Evolutionary conservation across 352 stramenopile genomes (phyloP), one percentile per base, ranked within the genome.

Genomic region (Plasmopara halstedii): DNA sequence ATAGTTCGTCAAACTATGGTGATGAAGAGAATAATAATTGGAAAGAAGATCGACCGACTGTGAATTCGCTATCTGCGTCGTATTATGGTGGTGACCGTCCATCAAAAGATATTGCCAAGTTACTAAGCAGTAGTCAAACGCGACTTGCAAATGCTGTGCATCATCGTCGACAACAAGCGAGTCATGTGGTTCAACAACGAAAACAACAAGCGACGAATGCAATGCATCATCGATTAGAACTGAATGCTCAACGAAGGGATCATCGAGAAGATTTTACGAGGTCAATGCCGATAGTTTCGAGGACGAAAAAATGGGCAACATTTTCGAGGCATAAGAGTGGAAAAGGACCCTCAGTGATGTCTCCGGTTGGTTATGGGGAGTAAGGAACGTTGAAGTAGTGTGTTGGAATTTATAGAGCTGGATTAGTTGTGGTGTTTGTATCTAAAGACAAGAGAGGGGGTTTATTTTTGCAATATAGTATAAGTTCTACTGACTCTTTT

Each of bases 71-170:
- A 5, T 40, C 46, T 14, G 43, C 51, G 5, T 67, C 60, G 11
- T 67, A 64, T 34, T 77, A 75, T 18, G 63, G 72, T 25, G 46
- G 42, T 8, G 66, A 81, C 49, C 60, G 69, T 0, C 66, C 69
- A 20, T 81, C 69, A 10, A 62, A 60, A 0, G 69, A 81, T 38
- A 59, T 81, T 7, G 52, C 66, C 0, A 61, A 73, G n/a, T 29
- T 73, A n/a, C 45, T 81, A 3, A 43, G 60, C 14, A 42, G 44
- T 21, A 46, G 45, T 38, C 36, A 46, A 39, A 55, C 41, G 10
- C 64, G 64, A 25, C 39, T 73, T 8, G 47, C 56, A 2, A 61
- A 36, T 14, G 58, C 56, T 7, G 57, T 73, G 50, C 55, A 58
- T 36, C 58, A 72, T 21, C 58, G 62, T 10, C 62, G 62, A 19